Evolutionary conservation across 208 protist genomes (phyloP).

Genomic region (Porcisia deanei): DNA sequence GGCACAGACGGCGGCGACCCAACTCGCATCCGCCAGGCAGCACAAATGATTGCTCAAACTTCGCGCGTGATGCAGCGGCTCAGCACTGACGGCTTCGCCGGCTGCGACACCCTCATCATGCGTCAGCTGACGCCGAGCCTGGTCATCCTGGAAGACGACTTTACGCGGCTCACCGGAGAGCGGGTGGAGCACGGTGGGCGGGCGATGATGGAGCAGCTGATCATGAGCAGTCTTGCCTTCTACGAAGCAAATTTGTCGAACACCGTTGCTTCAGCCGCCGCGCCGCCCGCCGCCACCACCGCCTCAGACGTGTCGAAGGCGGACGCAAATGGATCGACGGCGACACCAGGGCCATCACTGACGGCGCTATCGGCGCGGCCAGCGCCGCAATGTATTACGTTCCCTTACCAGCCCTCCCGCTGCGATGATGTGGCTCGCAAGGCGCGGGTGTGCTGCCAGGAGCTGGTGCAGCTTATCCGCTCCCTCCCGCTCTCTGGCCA

Average conservation of each 20-base stretch:
- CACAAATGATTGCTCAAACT: constrained; percentile 57
- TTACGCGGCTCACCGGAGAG: constrained; percentile 48
- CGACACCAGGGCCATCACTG: background rate
- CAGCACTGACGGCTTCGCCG: constrained; percentile 56
- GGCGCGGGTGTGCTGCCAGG: constrained; percentile 51
- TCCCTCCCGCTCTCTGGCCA: constrained; percentile 52
- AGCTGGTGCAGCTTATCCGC: constrained; percentile 38
- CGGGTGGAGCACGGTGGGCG: constrained; percentile 53
- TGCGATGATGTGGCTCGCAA: constrained; percentile 65
- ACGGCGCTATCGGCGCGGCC: constrained; percentile 23
- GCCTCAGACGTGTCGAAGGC: background rate
- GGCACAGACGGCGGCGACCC: constrained; percentile 80
- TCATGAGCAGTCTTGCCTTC: constrained; percentile 44
- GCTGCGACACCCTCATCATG: constrained; percentile 71
- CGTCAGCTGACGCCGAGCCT: constrained; percentile 71
- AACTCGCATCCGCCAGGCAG: constrained; percentile 73
- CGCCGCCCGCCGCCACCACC: constrained; percentile 13
- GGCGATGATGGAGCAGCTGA: constrained; percentile 72
- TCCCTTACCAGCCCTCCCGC: constrained; percentile 35
- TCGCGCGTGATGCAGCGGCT: constrained; percentile 60
- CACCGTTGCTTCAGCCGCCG: constrained; percentile 8
- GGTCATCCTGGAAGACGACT: constrained; percentile 71
- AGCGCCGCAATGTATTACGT: constrained; percentile 7
- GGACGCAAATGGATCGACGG: constrained; percentile 3
- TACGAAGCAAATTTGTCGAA: constrained; percentile 27